Conservation (phyloP, 306 rosid genomes). For the Trichosanthes cucumerina region DNA sequence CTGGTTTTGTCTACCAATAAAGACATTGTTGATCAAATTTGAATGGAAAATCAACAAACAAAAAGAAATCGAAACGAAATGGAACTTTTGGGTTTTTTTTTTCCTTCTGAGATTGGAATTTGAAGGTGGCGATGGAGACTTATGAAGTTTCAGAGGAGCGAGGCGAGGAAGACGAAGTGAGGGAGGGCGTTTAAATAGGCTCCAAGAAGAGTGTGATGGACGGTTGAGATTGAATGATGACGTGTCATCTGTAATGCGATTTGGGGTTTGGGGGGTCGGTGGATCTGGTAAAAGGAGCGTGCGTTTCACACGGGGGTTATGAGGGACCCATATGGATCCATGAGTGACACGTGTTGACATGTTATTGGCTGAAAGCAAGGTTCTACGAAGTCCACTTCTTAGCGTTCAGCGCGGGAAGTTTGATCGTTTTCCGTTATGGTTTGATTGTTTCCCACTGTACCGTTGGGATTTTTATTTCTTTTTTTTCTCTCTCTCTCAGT, state of each 20-base stretch:
- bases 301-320: neutral
- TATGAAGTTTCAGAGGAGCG: neutral
- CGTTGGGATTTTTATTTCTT: neutral
- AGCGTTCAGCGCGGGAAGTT: neutral
- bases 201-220: neutral
- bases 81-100: neutral
- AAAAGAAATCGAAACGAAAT: neutral
- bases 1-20: constrained; percentile 63
- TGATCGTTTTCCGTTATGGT: neutral
- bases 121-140: neutral
- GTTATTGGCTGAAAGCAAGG: neutral
- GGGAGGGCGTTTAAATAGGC: neutral
- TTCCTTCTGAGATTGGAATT: neutral
- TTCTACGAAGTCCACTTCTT: neutral
- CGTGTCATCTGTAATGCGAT: neutral
- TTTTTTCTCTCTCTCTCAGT: no score
- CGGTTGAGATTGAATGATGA: constrained; percentile 7
- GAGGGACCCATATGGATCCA: neutral
- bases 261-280: neutral
- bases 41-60: neutral
- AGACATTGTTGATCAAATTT: constrained; percentile 27
- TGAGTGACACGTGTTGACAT: neutral
- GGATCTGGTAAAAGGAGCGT: neutral
- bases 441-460: neutral
- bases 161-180: neutral